Base-by-base conservation (phyloP, 768 basidiomycete genomes). In the Pleurotus djamor region DNA sequence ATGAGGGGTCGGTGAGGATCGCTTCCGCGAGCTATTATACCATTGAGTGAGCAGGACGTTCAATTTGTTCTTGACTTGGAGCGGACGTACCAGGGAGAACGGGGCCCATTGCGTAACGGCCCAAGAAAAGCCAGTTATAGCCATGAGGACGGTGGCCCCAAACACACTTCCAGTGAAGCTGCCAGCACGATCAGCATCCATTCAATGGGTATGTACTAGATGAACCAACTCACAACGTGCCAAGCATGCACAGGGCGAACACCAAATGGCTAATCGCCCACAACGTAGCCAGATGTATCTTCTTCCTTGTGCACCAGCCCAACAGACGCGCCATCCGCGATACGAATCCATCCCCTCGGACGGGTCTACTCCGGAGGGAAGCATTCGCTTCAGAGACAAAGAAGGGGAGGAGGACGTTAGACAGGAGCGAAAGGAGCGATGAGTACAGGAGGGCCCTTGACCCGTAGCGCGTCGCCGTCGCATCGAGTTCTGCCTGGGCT, bases 61-160 rank as follows among this genome's bases (percentile, higher is more conserved):
- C 21, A 28, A 28, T 28, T 28, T 28, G 21, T 28, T 28, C 1
- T 28, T 28, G 21, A 37, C 9, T 10, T n/a, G 5, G 16, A 9
- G 48, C 21, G 28, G 14, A 74, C 85, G 49, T 63, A 96, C 93
- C 67, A 98, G 72, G 0, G 94, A 86, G 72, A 93, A 96, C 2
- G 96, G 96, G 3, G 88, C 94, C 96, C 96, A 98, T 71, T 90
- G 89, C 0, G 88, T 84, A 54, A 98, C 81, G 4, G 94, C 94
- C 92, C 91, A 97, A n/a, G 91, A 89, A 65, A 97, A 89, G 0
- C 96, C 96, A 5, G 88, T 88, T 10, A 91, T 64, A 6, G 88
- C 83, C 52, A 97, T 84, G 60, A 98, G 79, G 10, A 87, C 58
- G 0, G 90, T 94, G 14, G 93, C 89, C 0, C 89, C 86, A 13